These are phyloP conservation scores for Solanum pinnatisectum DNA, from an alignment of 257 asterid genomes.

Conservation along the genomic window DNA sequence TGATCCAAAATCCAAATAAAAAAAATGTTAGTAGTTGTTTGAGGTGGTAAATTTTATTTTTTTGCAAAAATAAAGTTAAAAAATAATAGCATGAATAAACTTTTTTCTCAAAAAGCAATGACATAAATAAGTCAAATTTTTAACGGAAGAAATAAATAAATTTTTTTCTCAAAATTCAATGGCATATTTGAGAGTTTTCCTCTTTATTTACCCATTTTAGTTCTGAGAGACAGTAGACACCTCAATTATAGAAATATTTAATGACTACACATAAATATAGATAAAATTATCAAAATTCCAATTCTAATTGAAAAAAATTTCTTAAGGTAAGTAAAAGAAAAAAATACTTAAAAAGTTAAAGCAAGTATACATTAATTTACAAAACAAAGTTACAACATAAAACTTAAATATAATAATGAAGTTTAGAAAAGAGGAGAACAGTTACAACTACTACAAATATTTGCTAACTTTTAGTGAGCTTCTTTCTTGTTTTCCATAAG, in stretches of 20 bases:
- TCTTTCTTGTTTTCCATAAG: background rate
- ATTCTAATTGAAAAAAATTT: background rate
- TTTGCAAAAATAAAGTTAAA: too few species aligned
- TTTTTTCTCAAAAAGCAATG: too few species aligned
- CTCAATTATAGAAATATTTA: too few species aligned
- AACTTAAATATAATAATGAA: background rate
- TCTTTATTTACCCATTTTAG: background rate
- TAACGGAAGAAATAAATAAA: rapidly evolving
- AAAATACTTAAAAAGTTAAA: background rate
- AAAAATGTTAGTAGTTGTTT: background rate
- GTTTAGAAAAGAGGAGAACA: background rate
- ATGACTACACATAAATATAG: background rate
- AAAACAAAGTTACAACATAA: background rate
- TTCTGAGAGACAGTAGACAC: background rate
- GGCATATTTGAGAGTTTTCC: too few species aligned
- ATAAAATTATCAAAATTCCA: background rate
- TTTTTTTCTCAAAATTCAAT: background rate
- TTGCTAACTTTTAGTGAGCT: background rate
- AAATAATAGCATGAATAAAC: too few species aligned
- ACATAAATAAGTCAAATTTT: too few species aligned
- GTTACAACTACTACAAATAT: background rate
- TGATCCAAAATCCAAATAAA: background rate
- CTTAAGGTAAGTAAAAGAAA: background rate
- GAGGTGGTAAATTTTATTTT: background rate
- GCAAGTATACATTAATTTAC: background rate